Conservation (phyloP, 2,329 filamentous ascomycete species). For the Pseudogymnoascus sp. region DNA sequence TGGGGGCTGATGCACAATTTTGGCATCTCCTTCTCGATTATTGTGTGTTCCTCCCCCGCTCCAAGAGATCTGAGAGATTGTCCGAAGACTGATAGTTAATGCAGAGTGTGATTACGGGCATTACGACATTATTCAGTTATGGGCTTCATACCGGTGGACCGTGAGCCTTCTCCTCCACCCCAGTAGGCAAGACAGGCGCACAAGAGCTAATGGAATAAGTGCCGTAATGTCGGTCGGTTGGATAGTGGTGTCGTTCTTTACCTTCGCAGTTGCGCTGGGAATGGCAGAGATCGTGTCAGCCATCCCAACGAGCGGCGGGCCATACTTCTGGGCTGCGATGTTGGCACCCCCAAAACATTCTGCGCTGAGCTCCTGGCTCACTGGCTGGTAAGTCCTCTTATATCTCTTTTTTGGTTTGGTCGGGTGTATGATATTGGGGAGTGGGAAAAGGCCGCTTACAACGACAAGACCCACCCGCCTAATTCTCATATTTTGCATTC, state of each 20-base stretch:
- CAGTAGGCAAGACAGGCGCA: background rate
- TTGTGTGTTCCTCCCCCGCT: constrained; percentile 35
- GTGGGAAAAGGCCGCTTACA: background rate
- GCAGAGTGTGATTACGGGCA: constrained; percentile 52
- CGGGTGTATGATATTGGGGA: background rate
- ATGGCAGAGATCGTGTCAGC: constrained; percentile 56
- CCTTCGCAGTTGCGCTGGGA: constrained; percentile 45
- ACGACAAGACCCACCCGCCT: background rate
- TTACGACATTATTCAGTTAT: constrained; percentile 53
- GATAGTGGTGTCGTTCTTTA: constrained; percentile 51
- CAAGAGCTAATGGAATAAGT: constrained; percentile 14
- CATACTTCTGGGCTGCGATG: constrained; percentile 55
- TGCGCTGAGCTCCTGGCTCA: constrained; percentile 41
- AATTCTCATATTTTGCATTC: background rate
- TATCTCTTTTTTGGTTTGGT: too few relatives aligned
- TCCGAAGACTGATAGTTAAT: background rate
- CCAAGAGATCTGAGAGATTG: background rate
- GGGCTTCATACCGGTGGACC: constrained; percentile 50
- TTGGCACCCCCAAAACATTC: constrained; percentile 43
- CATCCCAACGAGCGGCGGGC: constrained; percentile 51
- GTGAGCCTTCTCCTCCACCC: constrained; percentile 39
- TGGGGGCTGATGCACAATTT: constrained; percentile 56
- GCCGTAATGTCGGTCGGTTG: constrained; percentile 48
- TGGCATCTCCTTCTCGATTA: constrained; percentile 56
- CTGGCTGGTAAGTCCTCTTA: constrained; percentile 32